Percentiles rank a stretch among this genome's conserved stretches.
Conservation (phyloP, 2,329 filamentous ascomycete genomes). For the Colletotrichum scovillei region DNA sequence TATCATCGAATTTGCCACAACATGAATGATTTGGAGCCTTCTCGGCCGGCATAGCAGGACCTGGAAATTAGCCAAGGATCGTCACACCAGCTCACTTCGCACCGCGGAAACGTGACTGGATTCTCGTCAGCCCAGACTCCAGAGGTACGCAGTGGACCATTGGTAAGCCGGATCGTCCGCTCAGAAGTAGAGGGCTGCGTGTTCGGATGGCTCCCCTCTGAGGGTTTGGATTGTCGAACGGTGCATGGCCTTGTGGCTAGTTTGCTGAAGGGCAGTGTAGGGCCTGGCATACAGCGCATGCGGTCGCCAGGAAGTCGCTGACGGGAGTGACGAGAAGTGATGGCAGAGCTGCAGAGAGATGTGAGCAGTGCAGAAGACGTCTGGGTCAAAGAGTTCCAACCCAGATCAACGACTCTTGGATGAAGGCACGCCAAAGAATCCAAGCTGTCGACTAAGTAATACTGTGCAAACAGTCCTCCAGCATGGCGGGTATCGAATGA, state of each 20-base stretch:
- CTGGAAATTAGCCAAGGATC: slow-evolving; percentile 7
- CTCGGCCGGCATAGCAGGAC: neutral
- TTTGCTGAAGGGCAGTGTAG: neutral
- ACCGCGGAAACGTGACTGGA: neutral
- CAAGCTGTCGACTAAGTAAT: neutral
- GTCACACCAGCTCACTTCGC: neutral
- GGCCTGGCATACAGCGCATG: neutral
- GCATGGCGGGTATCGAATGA: neutral
- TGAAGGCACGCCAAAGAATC: neutral
- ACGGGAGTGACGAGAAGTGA: no score
- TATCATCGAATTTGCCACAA: slow-evolving; percentile 17
- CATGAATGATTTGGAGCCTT: neutral
- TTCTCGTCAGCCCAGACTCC: neutral
- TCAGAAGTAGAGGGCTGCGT: neutral
- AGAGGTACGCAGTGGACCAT: neutral
- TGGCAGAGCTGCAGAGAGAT: neutral
- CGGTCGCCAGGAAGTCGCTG: neutral
- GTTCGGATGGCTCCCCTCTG: neutral
- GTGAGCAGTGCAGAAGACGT: neutral
- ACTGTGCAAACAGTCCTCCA: neutral
- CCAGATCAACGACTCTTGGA: neutral
- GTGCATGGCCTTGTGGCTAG: neutral
- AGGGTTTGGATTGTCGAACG: neutral
- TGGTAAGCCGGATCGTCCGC: neutral
- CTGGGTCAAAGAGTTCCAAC: neutral